Base-by-base conservation (phyloP, 73 alveolate species). In the Loxodes magnus region DNA sequence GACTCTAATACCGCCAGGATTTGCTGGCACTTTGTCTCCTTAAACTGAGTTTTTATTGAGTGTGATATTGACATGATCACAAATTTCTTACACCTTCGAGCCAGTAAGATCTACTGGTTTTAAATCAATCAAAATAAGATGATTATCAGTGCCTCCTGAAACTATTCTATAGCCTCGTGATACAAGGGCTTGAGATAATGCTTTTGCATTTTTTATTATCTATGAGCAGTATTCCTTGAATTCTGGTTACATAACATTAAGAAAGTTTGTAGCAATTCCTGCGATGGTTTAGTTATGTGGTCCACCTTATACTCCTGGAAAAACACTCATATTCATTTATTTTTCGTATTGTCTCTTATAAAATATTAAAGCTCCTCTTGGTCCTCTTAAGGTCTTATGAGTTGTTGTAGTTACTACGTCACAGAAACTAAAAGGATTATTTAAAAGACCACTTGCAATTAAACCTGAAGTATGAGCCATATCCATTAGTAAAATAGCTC, bases 321-420 rank as follows among this genome's bases (percentile, higher is more conserved):
- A 90, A 17, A 90, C 96, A 4, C 96, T 90, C 76, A 61, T 38
- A 56, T 87, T 79, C 38, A 90, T 81, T 10, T 42, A 35, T 14
- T 78, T 77, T 24, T 73, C 74, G 43, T 64, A 33, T 35, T 79
- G 84, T 24, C 56, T 80, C 35, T 81, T 77, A 53, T 60, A 77
- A 62, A 87, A 90, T 54, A 90, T 84, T 67, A 90, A 58, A 9
- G 92, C 95, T 10, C 96, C 84, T 31, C 98, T 60, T 1, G 98
- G 98, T 39, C 98, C 98, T 29, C 96, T 69, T 65, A 90, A 66
- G 16, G 91, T 59, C 60, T 90, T 90, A 68, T 90, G 98, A 33
- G 98, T 90, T 29, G 98, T 90, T 17, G 97, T 85, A 26, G 96
- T 82, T 21, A 90, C 98, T 20, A 90, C 86, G 49, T 90, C 95